Evolutionary conservation across 1,139 yeast genomes (phyloP), one percentile per base, ranked within the genome.

Genomic region (Hansenula lynferdii): DNA sequence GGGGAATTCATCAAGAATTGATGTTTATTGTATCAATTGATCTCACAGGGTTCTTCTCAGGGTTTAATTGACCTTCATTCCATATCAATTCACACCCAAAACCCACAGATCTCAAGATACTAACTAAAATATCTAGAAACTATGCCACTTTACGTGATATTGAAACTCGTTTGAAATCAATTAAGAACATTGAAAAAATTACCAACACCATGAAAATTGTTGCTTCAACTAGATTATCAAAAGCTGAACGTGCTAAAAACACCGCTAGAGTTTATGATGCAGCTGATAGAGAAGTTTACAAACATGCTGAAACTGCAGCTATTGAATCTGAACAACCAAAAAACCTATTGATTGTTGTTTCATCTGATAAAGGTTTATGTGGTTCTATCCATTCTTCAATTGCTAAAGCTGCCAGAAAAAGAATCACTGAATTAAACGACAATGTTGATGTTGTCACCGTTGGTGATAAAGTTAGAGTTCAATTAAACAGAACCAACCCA

Each of bases 191-290:
- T 67, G 97, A 92, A 72, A 92, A 92, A 76, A 92, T 92, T 71
- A 92, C 98, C 73, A 92, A 92, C 74, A 92, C 98, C 67, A 92
- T 92, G 98, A 92, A 90, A 77, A 84, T 94, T 69, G 98, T 92
- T 59, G 98, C 98, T 38, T 90, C 97, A 34, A 92, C 98, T 56
- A 86, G 97, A 75, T 79, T 92, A 66, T 77, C 80, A 65, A 89
- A 86, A 72, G 98, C 98, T 46, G 96, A 90, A 70, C 85, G 84
- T 65, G 96, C 97, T 51, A 92, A 90, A 92, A 72, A 76, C 54
- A 77, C 87, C 40, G 85, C 97, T 37, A 82, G 95, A 65, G 82
- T 80, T 48, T 90, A 86, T 75, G 83, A 85, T 63, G 74, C 75
- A 57, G 78, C 92, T 45, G 95, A 87, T 62, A 56, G 74, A 50